Evolutionary conservation across 1,284 basidiomycete genomes (phyloP).

Genomic region (Agroathelia rolfsii): DNA sequence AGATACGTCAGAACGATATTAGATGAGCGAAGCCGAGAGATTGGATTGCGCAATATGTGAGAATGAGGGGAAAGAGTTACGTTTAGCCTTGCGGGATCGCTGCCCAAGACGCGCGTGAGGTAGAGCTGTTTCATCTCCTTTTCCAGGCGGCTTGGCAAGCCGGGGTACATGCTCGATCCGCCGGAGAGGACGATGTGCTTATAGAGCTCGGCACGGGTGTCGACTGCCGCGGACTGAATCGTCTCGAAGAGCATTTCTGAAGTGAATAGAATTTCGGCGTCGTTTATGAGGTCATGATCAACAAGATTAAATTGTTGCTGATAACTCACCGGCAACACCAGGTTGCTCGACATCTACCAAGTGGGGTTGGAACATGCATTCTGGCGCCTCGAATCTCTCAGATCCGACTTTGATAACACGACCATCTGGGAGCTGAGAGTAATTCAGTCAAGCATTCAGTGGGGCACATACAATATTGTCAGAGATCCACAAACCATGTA

Average conservation of each 20-base stretch:
- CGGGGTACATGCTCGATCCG: conserved; percentile 98
- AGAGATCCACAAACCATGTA: conserved; percentile 66
- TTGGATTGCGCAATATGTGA: conserved; percentile 4
- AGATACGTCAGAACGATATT: conserved; percentile 2
- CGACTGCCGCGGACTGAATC: conserved; percentile 88
- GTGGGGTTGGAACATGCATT: conserved; percentile 99
- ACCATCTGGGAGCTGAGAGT: conserved; percentile 81
- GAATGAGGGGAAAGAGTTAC: conserved; percentile 41
- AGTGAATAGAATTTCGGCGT: conserved; percentile 1
- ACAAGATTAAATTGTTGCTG: neutral
- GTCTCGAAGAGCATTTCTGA: conserved; percentile 94
- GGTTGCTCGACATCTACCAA: conserved; percentile 96
- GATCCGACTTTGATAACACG: conserved; percentile 96
- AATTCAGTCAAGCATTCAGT: conserved; percentile 17
- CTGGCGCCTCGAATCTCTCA: conserved; percentile 99
- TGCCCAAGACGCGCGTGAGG: conserved; percentile 78
- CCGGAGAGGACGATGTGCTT: conserved; percentile 98
- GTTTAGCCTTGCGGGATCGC: conserved; percentile 81
- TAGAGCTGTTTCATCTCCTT: conserved; percentile 99
- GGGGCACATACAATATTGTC: neutral
- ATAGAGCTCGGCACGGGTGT: conserved; percentile 87
- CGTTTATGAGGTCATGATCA: neutral
- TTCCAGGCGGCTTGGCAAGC: conserved; percentile 90
- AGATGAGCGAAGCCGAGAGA: neutral
- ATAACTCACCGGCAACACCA: conserved; percentile 74